Base-by-base conservation (phyloP, 1,284 basidiomycete genomes). In the Uromyces viciae-fabae region DNA sequence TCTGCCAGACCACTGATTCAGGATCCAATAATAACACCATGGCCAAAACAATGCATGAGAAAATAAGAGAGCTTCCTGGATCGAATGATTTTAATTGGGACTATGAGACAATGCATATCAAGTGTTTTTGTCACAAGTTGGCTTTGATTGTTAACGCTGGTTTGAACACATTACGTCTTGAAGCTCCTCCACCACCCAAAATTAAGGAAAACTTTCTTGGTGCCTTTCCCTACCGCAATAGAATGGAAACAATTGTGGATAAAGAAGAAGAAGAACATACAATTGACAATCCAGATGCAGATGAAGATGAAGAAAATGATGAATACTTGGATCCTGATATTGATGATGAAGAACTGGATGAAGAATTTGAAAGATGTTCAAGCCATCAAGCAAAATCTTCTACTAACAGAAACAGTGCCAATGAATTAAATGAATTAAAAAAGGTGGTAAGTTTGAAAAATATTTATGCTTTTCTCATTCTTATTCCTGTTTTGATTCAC, bases 1-100 rank as follows among this genome's bases (percentile, higher is more conserved):
- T 73, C 38, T 73, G 28, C 25, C 71, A 73, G 54, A 73, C 49
- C 4, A 73, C 71, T 17, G 71, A 73, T 28, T 73, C 71, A 38
- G 71, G 71, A 3, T 73, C 43, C 0, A 54, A 52, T 15, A 54
- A 73, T n/a, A 56, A 56, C 2, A 38, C 71, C 3, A 73, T 73
- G 71, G 71, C 71, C 22, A 17, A 56, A 38, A 38, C 2, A 17
- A 73, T 73, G 71, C 31, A 52, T 52, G 3, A 2, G 14, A 52
- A 54, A 52, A 19, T 56, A 2, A 3, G 3, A 9, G 11, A 36
- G 0, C 36, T 52, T 17, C 14, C 38, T 0, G 25, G 22, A 14
- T 14, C 25, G 11, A 28, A 7, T 2, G n/a, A 69, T 28, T 28
- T 58, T 8, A 31, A 40, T 5, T 73, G 49, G 71, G 28, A 52